Percentiles rank a stretch among this genome's conserved stretches.
phyloP scores from a whole-genome alignment of 108 stramenopile species.

The Nitzschia sp. region DNA sequence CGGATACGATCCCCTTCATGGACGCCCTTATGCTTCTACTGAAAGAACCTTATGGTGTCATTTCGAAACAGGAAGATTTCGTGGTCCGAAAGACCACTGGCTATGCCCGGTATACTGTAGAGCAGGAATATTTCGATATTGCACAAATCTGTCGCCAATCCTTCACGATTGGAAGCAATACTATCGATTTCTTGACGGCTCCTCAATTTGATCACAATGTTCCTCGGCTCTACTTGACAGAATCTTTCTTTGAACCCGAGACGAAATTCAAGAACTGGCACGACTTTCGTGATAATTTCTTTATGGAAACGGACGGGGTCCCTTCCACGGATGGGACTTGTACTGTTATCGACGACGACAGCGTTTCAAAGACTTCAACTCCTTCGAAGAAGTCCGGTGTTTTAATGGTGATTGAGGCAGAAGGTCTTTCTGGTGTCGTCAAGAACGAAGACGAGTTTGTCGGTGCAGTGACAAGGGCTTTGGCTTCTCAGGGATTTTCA shows the following conservation, averaged over 20 bases:
- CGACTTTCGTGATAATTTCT: slow-evolving; percentile 19
- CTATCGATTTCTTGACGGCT: slow-evolving; percentile 34
- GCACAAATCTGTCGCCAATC: slow-evolving; percentile 69
- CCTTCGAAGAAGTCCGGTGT: slow-evolving; percentile 37
- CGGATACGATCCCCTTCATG: slow-evolving; percentile 73
- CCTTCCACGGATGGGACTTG: background rate
- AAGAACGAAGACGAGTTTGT: background rate
- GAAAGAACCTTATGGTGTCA: slow-evolving; percentile 82
- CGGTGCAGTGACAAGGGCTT: background rate
- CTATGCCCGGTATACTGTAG: slow-evolving; percentile 33
- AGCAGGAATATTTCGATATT: slow-evolving; percentile 36
- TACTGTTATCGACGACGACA: slow-evolving; percentile 34
- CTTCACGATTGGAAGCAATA: slow-evolving; percentile 51
- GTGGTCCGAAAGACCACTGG: slow-evolving; percentile 4
- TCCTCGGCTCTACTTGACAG: slow-evolving; percentile 20
- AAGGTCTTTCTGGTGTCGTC: slow-evolving; percentile 38
- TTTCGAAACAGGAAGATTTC: slow-evolving; percentile 79
- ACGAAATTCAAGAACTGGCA: slow-evolving; percentile 14
- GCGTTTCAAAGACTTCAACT: slow-evolving; percentile 18
- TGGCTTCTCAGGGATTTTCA: background rate
- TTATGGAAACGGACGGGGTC: background rate
- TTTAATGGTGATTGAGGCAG: slow-evolving; percentile 63
- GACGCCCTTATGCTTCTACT: slow-evolving; percentile 67
- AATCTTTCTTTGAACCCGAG: background rate
- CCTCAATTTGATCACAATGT: slow-evolving; percentile 25